Base-by-base conservation (phyloP, 768 basidiomycete species). In the Hypholoma sublateritium region DNA sequence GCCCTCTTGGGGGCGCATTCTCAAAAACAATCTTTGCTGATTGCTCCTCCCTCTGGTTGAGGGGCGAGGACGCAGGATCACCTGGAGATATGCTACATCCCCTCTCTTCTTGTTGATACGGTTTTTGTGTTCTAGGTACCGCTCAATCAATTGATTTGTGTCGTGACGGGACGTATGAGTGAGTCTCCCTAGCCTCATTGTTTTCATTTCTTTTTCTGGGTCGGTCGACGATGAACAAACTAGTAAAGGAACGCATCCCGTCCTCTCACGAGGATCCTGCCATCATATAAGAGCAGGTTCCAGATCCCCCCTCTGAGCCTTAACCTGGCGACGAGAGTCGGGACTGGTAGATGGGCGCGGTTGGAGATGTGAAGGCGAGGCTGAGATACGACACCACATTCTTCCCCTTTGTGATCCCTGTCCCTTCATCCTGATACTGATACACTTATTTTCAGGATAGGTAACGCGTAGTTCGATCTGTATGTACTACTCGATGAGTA, bases 11-110 rank as follows among this genome's bases (percentile, higher is more conserved):
- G 69, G 65, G 65, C 66, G 71, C 74, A 76, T 74, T 77, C 88
- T 89, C 88, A 82, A 91, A 93, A 92, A 93, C 91, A 91, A 81
- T 92, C 89, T 86, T 82, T 85, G 90, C 91, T 85, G 91, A 90
- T 81, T 77, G 89, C 82, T 85, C 77, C 81, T 93, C 91, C 91
- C 91, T 68, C 71, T 82, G 91, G 91, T 93, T 72, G 91, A 93
- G 91, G 83, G 80, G 87, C 74, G 21, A 90, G 87, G 91, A 93
- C 77, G 91, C 90, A 80, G 85, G 91, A 93, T 87, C 86, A 93
- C 91, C 91, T 92, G 88, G 89, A 82, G 88, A 71, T 76, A 71
- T 84, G 77, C 80, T 71, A 89, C 85, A 91, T 77, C 62, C 54
- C 59, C 32, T 34, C 28, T 8, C 59, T 54, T 50, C 50, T 53